Percentiles rank a stretch among this genome's conserved stretches.
Conservation (phyloP, 768 basidiomycete genomes). For the Boletus huronensis region DNA sequence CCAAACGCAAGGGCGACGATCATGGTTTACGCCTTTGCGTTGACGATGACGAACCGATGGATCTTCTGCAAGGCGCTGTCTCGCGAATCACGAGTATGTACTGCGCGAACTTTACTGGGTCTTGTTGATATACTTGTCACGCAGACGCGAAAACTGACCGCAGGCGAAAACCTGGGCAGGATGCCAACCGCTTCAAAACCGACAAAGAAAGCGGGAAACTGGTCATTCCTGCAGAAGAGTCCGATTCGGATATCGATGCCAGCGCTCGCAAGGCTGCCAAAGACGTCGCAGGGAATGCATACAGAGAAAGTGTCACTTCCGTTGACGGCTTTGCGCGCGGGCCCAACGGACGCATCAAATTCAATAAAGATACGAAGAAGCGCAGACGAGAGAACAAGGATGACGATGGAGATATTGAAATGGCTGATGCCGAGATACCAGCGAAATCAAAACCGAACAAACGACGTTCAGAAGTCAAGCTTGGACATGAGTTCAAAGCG, state of each 20-base stretch:
- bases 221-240: constrained; percentile 61
- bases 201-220: constrained; percentile 82
- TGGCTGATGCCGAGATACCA: constrained; percentile 65
- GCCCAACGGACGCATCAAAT: constrained; percentile 80
- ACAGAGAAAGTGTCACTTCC: constrained; percentile 77
- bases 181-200: constrained; percentile 81
- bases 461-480: constrained; percentile 51
- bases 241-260: constrained; percentile 44
- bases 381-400: constrained; percentile 69
- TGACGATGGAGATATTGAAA: constrained; percentile 63
- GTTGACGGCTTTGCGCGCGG: constrained; percentile 89
- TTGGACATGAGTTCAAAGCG: constrained; percentile 91
- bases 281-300: constrained; percentile 69
- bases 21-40: constrained; percentile 67
- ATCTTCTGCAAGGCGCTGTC: constrained; percentile 80
- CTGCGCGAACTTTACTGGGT: background rate
- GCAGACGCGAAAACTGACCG: constrained; percentile 46
- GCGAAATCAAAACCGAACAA: constrained; percentile 44
- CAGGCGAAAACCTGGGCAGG: constrained; percentile 78
- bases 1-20: constrained; percentile 36
- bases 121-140: constrained; percentile 4
- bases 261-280: constrained; percentile 42
- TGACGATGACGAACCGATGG: constrained; percentile 94
- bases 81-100: constrained; percentile 66
- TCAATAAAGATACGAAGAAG: constrained; percentile 97